A percentile compares a stretch with the other conserved stretches of the same genome.
These are phyloP conservation scores for Boletus patriciae DNA, from an alignment of 768 basidiomycete species.

Conservation along the genomic window DNA sequence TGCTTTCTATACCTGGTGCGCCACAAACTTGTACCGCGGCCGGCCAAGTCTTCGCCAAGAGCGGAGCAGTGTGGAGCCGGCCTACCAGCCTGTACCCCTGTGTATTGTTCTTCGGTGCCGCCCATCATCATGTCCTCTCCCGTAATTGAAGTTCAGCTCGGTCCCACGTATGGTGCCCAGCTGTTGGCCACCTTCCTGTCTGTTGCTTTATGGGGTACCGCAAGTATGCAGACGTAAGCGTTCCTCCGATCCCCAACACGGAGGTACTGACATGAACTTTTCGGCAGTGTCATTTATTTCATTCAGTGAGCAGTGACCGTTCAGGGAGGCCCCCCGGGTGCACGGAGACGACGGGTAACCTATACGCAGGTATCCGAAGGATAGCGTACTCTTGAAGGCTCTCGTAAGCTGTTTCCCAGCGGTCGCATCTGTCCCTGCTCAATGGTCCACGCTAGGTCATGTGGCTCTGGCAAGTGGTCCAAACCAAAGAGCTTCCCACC, in stretches of 20 bases:
- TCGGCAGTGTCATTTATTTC: neutral
- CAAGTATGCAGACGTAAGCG: slow-evolving; percentile 13
- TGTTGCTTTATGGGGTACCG: slow-evolving; percentile 14
- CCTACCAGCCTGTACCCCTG: too few relatives aligned
- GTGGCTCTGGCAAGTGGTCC: neutral
- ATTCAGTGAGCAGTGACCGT: neutral
- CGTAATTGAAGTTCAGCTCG: neutral
- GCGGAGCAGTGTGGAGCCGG: too few relatives aligned
- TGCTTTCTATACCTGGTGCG: neutral
- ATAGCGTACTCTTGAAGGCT: neutral
- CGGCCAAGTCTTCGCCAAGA: too few relatives aligned
- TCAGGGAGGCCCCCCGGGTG: neutral
- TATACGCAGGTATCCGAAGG: neutral
- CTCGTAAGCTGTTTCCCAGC: neutral
- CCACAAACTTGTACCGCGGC: too few relatives aligned
- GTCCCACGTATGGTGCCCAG: slow-evolving; percentile 10
- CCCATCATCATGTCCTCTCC: slow-evolving; percentile 3
- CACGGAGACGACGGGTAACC: neutral
- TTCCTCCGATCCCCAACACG: neutral
- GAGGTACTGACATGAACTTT: neutral
- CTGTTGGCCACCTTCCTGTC: slow-evolving; percentile 6
- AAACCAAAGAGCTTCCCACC: neutral
- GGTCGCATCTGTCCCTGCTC: neutral
- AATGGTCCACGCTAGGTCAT: neutral
- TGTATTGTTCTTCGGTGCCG: too few relatives aligned